phyloP scores from a whole-genome alignment of 164 flowering plant genomes.

The Liriodendron chinense region DNA sequence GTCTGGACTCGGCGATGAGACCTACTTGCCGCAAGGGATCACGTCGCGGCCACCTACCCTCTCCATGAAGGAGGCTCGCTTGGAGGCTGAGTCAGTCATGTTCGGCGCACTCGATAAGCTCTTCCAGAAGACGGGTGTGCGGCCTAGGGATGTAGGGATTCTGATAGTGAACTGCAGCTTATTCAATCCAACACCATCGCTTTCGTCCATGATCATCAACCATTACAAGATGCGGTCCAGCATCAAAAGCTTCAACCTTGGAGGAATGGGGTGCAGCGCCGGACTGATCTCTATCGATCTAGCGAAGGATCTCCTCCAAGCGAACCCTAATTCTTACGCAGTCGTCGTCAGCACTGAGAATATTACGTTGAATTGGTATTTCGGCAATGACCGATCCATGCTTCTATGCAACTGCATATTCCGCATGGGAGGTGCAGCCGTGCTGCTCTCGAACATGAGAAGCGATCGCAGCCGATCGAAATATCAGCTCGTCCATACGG shows the following conservation, averaged over 20 bases:
- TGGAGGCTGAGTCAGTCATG: slow-evolving; percentile 83
- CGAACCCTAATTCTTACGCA: slow-evolving; percentile 59
- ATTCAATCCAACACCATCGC: slow-evolving; percentile 87
- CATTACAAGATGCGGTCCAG: slow-evolving; percentile 71
- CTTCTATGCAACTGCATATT: slow-evolving; percentile 78
- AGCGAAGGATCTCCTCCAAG: slow-evolving; percentile 61
- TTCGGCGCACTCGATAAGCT: slow-evolving; percentile 70
- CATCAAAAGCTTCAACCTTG: slow-evolving; percentile 73
- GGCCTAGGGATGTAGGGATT: slow-evolving; percentile 54
- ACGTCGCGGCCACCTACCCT: slow-evolving; percentile 60
- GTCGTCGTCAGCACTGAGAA: slow-evolving; percentile 81
- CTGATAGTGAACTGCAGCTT: slow-evolving; percentile 84
- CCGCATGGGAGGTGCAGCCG: slow-evolving; percentile 91
- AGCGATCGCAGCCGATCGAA: slow-evolving; percentile 54
- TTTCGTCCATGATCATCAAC: slow-evolving; percentile 80
- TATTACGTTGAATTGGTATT: slow-evolving; percentile 79
- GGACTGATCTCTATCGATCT: slow-evolving; percentile 76
- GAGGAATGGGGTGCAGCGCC: slow-evolving; percentile 96
- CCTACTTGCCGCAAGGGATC: slow-evolving; percentile 62
- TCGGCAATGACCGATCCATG: slow-evolving; percentile 83
- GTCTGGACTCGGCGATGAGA: slow-evolving; percentile 81
- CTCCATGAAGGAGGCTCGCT: slow-evolving; percentile 61
- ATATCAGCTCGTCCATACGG: slow-evolving; percentile 67
- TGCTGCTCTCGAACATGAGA: slow-evolving; percentile 61
- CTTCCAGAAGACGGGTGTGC: slow-evolving; percentile 54